Percentiles rank a stretch among this genome's conserved stretches.
phyloP scores from a whole-genome alignment of 257 asterid species.

The Solanum sitiens region DNA sequence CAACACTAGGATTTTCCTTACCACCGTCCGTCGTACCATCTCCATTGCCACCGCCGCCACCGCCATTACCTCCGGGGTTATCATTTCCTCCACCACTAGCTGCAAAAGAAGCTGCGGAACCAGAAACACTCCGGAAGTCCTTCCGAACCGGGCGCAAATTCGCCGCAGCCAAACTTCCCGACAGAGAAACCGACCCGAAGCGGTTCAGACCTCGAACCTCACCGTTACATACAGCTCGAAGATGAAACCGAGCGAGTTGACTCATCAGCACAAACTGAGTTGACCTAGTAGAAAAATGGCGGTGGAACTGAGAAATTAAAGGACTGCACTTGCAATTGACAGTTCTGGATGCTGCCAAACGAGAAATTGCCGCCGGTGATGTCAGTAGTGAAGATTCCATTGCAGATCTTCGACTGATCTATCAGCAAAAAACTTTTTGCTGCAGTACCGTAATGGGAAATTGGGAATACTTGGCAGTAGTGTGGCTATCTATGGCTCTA shows the following conservation, averaged over 20 bases:
- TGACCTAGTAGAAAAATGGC: slow-evolving; percentile 34
- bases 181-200: slow-evolving; percentile 15
- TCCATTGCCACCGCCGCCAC: slow-evolving; percentile 48
- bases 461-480: not conserved
- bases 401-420: not conserved
- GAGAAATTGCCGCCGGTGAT: slow-evolving; percentile 27
- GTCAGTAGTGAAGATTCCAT: slow-evolving; percentile 68
- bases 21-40: slow-evolving; percentile 53
- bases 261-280: not conserved
- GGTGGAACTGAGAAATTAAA: slow-evolving; percentile 35
- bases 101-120: slow-evolving; percentile 48
- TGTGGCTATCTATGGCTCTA: not conserved
- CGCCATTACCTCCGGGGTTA: slow-evolving; percentile 24
- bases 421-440: not conserved
- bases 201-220: slow-evolving; percentile 9
- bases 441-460: not conserved
- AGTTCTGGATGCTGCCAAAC: slow-evolving; percentile 35
- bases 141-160: slow-evolving; percentile 4
- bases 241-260: slow-evolving; percentile 32
- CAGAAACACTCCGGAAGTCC: slow-evolving; percentile 33
- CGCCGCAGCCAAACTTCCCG: slow-evolving; percentile 14
- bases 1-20: slow-evolving; percentile 38
- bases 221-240: not conserved
- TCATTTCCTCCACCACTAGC: slow-evolving; percentile 70
- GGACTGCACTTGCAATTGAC: slow-evolving; percentile 31